phyloP scores from a whole-genome alignment of 2,329 filamentous ascomycete genomes.

The Amylocarpus encephaloides region DNA sequence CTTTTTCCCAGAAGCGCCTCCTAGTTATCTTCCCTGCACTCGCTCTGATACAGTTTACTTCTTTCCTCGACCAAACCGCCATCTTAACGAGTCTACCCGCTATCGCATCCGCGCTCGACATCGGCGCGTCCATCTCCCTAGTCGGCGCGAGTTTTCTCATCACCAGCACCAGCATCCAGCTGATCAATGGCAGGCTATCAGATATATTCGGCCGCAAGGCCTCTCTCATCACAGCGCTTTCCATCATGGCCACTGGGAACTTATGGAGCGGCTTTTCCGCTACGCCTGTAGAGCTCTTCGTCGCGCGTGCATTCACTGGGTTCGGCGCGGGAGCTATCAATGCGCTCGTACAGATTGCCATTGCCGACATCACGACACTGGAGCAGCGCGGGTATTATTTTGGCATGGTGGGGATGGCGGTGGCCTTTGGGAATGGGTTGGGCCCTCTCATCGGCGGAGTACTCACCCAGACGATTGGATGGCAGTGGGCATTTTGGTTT shows the following conservation, averaged over 20 bases:
- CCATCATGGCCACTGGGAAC: slow-evolving; percentile 10
- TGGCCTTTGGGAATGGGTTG: slow-evolving; percentile 23
- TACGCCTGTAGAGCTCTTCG: slow-evolving; percentile 3
- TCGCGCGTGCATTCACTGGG: slow-evolving; percentile 5
- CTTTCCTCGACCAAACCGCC: slow-evolving; percentile 12
- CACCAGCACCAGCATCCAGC: slow-evolving; percentile 9
- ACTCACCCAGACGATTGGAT: slow-evolving; percentile 29
- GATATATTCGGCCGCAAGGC: slow-evolving; percentile 14
- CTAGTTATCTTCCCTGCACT: slow-evolving; percentile 9
- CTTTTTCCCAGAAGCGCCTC: too few relatives aligned
- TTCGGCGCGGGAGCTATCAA: slow-evolving; percentile 11
- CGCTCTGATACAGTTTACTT: slow-evolving; percentile 9
- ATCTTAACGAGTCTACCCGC: slow-evolving; percentile 9
- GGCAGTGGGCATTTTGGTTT: slow-evolving; percentile 31
- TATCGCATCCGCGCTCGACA: slow-evolving; percentile 6
- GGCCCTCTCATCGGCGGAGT: slow-evolving; percentile 30
- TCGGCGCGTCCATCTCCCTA: slow-evolving; percentile 4
- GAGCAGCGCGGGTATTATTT: slow-evolving; percentile 29
- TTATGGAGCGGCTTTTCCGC: slow-evolving; percentile 9
- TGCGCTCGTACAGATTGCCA: slow-evolving; percentile 7
- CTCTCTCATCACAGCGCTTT: slow-evolving; percentile 1
- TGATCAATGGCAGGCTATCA: slow-evolving; percentile 6
- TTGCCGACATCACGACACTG: slow-evolving; percentile 8
- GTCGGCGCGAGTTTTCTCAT: slow-evolving; percentile 9
- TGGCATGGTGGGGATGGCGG: slow-evolving; percentile 25